A percentile compares a stretch with the other conserved stretches of the same genome.
phyloP scores from a whole-genome alignment of 2,329 filamentous ascomycete genomes.

The Diaporthe ampelina region DNA sequence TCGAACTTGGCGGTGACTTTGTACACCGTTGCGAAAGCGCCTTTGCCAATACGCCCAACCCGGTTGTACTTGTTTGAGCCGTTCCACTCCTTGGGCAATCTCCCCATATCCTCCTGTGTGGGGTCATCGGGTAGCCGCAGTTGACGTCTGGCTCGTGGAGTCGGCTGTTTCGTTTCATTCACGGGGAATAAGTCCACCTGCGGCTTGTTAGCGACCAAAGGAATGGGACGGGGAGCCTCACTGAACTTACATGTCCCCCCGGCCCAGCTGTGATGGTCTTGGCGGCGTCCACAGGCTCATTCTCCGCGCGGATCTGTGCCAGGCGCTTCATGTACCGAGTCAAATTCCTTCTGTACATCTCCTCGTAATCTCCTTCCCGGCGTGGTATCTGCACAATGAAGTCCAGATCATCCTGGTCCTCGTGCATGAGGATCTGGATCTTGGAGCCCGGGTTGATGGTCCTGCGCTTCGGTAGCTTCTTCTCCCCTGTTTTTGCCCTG shows the following conservation, averaged over 20 bases:
- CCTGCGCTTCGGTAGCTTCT: conserved; percentile 51
- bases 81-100: conserved; percentile 77
- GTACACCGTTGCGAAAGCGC: conserved; percentile 95
- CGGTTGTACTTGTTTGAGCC: conserved; percentile 90
- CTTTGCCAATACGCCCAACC: conserved; percentile 85
- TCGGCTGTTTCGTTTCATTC: conserved; percentile 32
- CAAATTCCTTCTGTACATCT: conserved; percentile 78
- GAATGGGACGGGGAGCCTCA: conserved; percentile 31
- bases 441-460: conserved; percentile 81
- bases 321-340: conserved; percentile 70
- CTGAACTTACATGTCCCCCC: conserved; percentile 59
- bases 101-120: conserved; percentile 52
- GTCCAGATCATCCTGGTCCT: conserved; percentile 71
- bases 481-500: conserved; percentile 49
- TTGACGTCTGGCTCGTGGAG: conserved; percentile 18
- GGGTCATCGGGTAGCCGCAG: conserved; percentile 43
- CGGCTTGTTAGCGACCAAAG: conserved; percentile 15
- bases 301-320: conserved; percentile 48
- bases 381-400: conserved; percentile 90
- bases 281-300: conserved; percentile 47
- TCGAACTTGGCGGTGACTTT: conserved; percentile 89
- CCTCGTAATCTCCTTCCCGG: conserved; percentile 75
- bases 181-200: conserved; percentile 50
- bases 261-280: conserved; percentile 63
- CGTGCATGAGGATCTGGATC: conserved; percentile 76